Evolutionary conservation across 306 rosid genomes (phyloP).

Genomic region (Cucumis sativus): DNA sequence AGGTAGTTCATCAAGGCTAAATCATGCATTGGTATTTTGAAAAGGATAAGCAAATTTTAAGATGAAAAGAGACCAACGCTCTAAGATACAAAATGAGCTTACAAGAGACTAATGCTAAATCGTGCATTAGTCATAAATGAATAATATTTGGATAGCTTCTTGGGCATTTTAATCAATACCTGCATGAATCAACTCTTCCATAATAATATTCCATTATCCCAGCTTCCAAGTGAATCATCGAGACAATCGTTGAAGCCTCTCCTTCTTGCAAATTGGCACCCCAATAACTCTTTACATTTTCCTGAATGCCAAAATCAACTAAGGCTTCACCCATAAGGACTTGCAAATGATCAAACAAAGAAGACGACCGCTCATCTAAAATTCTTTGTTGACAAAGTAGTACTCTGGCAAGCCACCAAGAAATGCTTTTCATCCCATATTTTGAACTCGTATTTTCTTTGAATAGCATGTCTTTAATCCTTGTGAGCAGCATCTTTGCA

Average conservation of each 20-base stretch:
- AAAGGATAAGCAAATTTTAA: no score
- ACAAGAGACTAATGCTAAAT: not conserved
- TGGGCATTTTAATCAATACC: constrained; percentile 21
- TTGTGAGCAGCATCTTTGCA: constrained; percentile 69
- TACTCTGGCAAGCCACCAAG: constrained; percentile 86
- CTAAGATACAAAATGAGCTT: no score
- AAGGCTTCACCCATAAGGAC: constrained; percentile 37
- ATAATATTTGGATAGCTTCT: not conserved
- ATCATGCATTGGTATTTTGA: not conserved
- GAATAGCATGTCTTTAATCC: constrained; percentile 47
- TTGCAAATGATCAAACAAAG: constrained; percentile 65
- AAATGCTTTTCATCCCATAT: constrained; percentile 40
- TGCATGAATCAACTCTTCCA: constrained; percentile 84
- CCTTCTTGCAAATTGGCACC: constrained; percentile 27
- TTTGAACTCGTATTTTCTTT: constrained; percentile 22
- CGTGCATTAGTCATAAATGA: not conserved
- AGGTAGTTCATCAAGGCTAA: not conserved
- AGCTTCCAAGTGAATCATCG: constrained; percentile 67
- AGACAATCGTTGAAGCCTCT: constrained; percentile 45
- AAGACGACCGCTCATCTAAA: constrained; percentile 70
- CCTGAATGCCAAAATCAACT: constrained; percentile 39
- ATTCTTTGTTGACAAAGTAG: constrained; percentile 65
- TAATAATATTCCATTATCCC: constrained; percentile 70
- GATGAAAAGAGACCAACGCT: no score
- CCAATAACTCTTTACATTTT: constrained; percentile 52